These are phyloP conservation scores for Lasiosphaeria ovina DNA, from an alignment of 495 filamentous ascomycete genomes.

Conservation along the genomic window DNA sequence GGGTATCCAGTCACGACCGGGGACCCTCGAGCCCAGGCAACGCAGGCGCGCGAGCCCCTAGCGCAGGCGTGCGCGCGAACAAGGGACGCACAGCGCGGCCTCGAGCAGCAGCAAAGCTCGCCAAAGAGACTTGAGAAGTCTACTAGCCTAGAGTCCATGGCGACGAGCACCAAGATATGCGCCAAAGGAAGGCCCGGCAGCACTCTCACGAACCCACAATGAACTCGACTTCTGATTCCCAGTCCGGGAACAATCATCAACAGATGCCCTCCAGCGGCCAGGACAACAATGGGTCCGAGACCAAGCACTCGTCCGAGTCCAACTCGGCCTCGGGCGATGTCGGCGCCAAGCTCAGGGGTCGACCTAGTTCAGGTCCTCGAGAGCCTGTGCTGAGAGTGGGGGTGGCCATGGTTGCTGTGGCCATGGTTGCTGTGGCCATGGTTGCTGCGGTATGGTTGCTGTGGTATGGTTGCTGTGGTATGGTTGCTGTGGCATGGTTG, in stretches of 20 bases:
- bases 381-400: background rate
- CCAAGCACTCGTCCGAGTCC: conserved; percentile 26
- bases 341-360: conserved; percentile 22
- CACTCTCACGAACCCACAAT: conserved; percentile 46
- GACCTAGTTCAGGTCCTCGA: background rate
- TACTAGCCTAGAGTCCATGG: too few species aligned
- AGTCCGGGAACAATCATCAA: conserved; percentile 38
- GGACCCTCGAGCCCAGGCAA: too few species aligned
- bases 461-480: too few species aligned
- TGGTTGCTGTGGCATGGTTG: too few species aligned
- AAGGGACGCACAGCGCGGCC: too few species aligned
- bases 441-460: too few species aligned
- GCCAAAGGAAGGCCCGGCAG: conserved; percentile 55
- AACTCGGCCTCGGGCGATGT: conserved; percentile 28
- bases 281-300: conserved; percentile 22
- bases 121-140: too few species aligned
- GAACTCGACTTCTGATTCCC: conserved; percentile 44
- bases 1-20: too few species aligned
- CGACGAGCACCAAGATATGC: conserved; percentile 59
- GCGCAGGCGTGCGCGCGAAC: too few species aligned
- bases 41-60: too few species aligned
- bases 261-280: conserved; percentile 30
- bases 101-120: too few species aligned
- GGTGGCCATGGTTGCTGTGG: background rate
- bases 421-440: too few species aligned